These are phyloP conservation scores for Teunomyces tritomae DNA, from an alignment of 805 yeast species.

Conservation along the genomic window DNA sequence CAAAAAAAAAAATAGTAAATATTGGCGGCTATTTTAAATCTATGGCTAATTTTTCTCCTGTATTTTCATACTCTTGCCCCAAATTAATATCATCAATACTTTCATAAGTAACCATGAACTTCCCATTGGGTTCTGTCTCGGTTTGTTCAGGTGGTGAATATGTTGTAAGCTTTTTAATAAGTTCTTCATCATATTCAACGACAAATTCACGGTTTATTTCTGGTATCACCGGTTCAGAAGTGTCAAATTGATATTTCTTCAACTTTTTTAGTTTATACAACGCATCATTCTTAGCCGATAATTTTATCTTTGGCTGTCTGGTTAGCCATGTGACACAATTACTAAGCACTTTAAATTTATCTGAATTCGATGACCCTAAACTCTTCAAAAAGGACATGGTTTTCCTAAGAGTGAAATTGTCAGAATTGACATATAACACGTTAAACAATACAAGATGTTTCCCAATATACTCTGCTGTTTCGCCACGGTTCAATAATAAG, in stretches of 20 bases:
- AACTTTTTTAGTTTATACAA: background rate
- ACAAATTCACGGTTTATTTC: background rate
- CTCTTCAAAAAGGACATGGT: constrained; percentile 19
- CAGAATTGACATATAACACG: constrained; percentile 15
- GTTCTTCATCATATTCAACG: background rate
- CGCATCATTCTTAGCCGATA: background rate
- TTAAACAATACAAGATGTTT: constrained; percentile 24
- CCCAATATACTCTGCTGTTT: constrained; percentile 23
- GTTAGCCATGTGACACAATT: constrained; percentile 23
- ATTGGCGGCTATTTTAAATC: background rate
- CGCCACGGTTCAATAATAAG: constrained; percentile 24
- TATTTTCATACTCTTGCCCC: background rate
- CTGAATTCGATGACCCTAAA: constrained; percentile 16
- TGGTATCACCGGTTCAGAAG: background rate
- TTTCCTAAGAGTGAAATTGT: constrained; percentile 12
- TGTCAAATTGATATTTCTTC: background rate
- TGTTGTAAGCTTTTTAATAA: background rate
- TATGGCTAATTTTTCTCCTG: background rate
- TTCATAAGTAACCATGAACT: background rate
- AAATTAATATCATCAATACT: background rate
- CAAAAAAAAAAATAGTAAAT: too few species aligned
- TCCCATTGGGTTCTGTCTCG: background rate
- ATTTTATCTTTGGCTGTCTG: constrained; percentile 5
- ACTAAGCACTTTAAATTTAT: constrained; percentile 15
- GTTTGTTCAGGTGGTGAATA: background rate